phyloP scores from a whole-genome alignment of 73 alveolate species.

The Stentor roeselii region DNA sequence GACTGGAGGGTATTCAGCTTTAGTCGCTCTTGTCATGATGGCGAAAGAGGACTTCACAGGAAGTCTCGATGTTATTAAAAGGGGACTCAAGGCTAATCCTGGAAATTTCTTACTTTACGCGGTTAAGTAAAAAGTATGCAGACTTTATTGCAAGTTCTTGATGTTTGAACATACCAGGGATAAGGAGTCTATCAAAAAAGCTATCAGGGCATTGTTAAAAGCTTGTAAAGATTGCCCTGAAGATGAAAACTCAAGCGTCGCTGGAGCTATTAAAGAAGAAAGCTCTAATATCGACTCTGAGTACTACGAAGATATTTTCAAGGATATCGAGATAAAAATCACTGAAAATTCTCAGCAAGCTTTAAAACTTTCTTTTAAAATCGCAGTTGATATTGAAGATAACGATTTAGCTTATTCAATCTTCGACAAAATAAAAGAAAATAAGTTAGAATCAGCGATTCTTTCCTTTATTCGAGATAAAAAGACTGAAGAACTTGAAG shows the following conservation, averaged over 20 bases:
- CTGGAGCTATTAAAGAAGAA: conserved; percentile 9
- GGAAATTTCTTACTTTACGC: neutral
- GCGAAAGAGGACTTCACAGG: conserved; percentile 23
- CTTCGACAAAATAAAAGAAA: neutral
- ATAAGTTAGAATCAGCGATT: neutral
- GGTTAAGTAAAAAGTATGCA: neutral
- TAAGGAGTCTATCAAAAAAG: neutral
- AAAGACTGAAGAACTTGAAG: neutral
- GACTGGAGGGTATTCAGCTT: neutral
- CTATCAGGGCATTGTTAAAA: neutral
- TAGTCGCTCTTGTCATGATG: neutral
- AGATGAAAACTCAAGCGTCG: neutral
- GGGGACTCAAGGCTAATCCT: conserved; percentile 8
- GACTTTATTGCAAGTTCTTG: neutral
- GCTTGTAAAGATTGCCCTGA: neutral
- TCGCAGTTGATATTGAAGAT: conserved; percentile 21
- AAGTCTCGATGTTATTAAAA: neutral
- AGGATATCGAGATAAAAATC: neutral
- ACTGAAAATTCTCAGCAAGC: conserved; percentile 1
- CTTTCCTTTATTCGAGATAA: neutral
- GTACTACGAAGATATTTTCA: neutral
- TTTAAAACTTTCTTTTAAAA: neutral
- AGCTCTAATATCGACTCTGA: neutral
- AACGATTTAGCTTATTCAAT: neutral
- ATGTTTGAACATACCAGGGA: neutral